Percentiles rank a stretch among this genome's conserved stretches.
Conservation (phyloP, 169 alveolate species). For the Babesia ovis region DNA sequence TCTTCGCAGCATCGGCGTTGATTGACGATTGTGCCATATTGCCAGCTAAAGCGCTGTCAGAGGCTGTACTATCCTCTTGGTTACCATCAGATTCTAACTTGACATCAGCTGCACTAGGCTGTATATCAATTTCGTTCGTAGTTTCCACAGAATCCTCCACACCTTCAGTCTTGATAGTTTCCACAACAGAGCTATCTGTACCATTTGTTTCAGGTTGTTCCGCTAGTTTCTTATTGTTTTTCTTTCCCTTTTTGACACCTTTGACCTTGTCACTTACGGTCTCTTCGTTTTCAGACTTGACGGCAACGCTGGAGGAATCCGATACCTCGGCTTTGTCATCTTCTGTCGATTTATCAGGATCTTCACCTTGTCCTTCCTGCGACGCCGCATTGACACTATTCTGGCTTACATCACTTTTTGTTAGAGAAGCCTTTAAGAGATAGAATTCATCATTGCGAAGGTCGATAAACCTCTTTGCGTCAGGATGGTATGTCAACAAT, state of each 20-base stretch:
- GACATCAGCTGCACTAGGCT: not conserved
- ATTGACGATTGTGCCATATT: not conserved
- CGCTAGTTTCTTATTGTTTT: not conserved
- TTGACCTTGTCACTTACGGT: not conserved
- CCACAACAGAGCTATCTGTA: not conserved
- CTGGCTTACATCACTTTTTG: conserved; percentile 4
- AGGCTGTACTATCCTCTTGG: not conserved
- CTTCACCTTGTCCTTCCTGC: conserved; percentile 10
- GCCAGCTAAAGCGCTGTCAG: not conserved
- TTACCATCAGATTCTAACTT: not conserved
- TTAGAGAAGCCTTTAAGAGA: conserved; percentile 13
- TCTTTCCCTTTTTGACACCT: not conserved
- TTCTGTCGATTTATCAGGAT: not conserved
- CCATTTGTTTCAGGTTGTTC: not conserved
- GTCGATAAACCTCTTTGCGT: conserved; percentile 37
- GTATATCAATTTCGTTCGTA: not conserved
- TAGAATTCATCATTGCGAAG: conserved; percentile 48
- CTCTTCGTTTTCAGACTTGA: not conserved
- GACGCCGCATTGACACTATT: not conserved
- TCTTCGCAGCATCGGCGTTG: not conserved
- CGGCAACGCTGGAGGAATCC: not conserved
- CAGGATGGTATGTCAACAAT: conserved; percentile 9
- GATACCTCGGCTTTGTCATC: not conserved
- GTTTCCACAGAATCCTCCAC: not conserved
- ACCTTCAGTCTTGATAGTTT: not conserved